A percentile compares a stretch with the other conserved stretches of the same genome.
phyloP scores from a whole-genome alignment of 1,139 yeast genomes.

The Candida buenavistaensis region DNA sequence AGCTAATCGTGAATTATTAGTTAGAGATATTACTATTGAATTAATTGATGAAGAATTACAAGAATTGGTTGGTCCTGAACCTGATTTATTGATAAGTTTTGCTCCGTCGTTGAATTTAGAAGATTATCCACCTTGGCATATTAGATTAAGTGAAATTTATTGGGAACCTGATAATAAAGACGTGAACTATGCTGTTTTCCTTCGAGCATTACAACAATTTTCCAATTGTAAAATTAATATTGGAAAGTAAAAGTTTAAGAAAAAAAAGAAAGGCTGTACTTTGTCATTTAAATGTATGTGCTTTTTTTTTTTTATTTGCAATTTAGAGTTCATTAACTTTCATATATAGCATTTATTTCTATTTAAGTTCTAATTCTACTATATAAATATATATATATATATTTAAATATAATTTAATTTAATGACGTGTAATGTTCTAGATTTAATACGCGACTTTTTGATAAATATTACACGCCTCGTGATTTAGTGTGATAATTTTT shows the following conservation, averaged over 20 bases:
- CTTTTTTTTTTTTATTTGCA: too few relatives aligned
- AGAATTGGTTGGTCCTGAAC: constrained; percentile 83
- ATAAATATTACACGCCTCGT: too few relatives aligned
- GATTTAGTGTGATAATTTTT: neutral
- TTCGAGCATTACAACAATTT: constrained; percentile 78
- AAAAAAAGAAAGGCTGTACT: too few relatives aligned
- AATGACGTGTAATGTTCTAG: too few relatives aligned
- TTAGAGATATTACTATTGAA: constrained; percentile 69
- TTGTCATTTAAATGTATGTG: too few relatives aligned
- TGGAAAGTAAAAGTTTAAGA: constrained; percentile 52
- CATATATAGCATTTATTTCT: too few relatives aligned
- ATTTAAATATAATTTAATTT: too few relatives aligned
- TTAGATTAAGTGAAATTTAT: constrained; percentile 83
- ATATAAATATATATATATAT: too few relatives aligned
- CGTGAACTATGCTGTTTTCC: constrained; percentile 82
- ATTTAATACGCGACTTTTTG: too few relatives aligned
- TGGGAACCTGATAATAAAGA: constrained; percentile 84
- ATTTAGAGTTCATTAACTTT: too few relatives aligned
- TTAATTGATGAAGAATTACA: constrained; percentile 73
- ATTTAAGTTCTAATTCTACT: too few relatives aligned
- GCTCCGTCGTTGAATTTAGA: constrained; percentile 86
- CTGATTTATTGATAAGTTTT: constrained; percentile 81
- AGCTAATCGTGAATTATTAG: constrained; percentile 56
- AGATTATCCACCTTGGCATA: constrained; percentile 98
- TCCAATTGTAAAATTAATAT: constrained; percentile 82